phyloP scores from a whole-genome alignment of 1,139 yeast genomes.

The Suhomyces guaymorum region DNA sequence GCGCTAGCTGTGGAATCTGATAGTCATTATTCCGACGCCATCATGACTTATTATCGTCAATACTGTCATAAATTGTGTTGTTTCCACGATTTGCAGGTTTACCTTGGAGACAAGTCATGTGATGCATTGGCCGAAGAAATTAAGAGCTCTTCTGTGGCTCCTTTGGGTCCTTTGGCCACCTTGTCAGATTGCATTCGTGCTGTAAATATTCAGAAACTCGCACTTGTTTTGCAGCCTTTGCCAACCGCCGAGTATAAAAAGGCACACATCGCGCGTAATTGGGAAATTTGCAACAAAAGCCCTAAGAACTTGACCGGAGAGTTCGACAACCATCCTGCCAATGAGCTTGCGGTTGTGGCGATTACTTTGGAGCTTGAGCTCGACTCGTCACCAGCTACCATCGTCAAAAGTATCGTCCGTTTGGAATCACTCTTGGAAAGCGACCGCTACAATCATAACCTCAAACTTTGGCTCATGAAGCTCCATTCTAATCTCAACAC shows the following conservation, averaged over 20 bases:
- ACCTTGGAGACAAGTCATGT: conserved; percentile 16
- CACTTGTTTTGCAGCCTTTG: conserved; percentile 21
- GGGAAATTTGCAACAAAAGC: conserved; percentile 38
- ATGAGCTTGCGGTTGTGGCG: conserved; percentile 61
- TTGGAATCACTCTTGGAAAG: conserved; percentile 49
- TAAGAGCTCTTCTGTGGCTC: too few relatives aligned
- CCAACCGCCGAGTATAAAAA: conserved; percentile 21
- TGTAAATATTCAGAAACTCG: conserved; percentile 55
- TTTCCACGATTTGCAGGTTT: conserved; percentile 54
- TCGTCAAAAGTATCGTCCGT: conserved; percentile 35
- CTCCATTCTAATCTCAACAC: conserved; percentile 64
- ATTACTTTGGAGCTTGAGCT: conserved; percentile 20
- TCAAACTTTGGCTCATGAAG: conserved; percentile 69
- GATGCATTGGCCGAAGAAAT: conserved; percentile 1
- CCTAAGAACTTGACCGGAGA: conserved; percentile 24
- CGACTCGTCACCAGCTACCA: conserved; percentile 12
- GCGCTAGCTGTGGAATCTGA: conserved; percentile 23
- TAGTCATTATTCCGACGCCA: conserved; percentile 23
- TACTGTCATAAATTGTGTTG: conserved; percentile 61
- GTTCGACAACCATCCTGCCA: conserved; percentile 66
- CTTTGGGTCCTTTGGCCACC: too few relatives aligned
- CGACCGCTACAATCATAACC: conserved; percentile 67
- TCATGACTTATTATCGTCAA: conserved; percentile 42
- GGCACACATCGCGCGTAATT: conserved; percentile 21
- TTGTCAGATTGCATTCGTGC: conserved; percentile 37